Evolutionary conservation across 2,329 filamentous ascomycete species (phyloP).

Genomic region (Emericellopsis atlantica): DNA sequence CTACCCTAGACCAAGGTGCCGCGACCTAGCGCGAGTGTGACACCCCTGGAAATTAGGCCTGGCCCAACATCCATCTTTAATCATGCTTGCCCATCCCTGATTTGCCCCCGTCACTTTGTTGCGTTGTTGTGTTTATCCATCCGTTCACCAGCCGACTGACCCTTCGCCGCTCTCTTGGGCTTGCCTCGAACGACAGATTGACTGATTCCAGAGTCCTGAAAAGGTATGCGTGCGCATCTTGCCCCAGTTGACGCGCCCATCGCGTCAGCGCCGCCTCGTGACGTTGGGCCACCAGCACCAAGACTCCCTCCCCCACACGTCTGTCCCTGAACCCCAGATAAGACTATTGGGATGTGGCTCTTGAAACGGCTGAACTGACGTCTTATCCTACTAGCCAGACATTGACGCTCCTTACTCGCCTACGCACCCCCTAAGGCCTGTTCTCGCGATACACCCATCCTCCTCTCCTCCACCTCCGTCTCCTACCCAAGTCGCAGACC

Average conservation of each 20-base stretch:
- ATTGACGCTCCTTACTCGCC: no score
- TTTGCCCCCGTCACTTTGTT: background rate
- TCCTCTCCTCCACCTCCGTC: background rate
- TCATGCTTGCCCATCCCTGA: no score
- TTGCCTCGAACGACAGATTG: background rate
- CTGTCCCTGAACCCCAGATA: background rate
- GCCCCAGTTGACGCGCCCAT: background rate
- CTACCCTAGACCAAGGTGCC: no score
- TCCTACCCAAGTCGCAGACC: no score
- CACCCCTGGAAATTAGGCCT: no score
- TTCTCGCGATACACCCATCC: background rate
- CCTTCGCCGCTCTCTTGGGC: background rate
- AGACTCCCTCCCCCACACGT: background rate
- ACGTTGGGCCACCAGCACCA: constrained; percentile 1
- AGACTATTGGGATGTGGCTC: no score
- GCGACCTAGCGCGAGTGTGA: no score
- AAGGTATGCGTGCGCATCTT: no score
- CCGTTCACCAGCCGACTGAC: background rate
- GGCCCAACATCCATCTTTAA: no score
- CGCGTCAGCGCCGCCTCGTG: background rate
- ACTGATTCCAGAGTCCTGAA: background rate
- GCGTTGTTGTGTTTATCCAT: background rate
- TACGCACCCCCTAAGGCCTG: no score
- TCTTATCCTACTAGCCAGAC: no score
- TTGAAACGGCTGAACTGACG: no score